A percentile compares a stretch with the other conserved stretches of the same genome.
These are phyloP conservation scores for Rutstroemia sp. DNA, from an alignment of 2,329 filamentous ascomycete genomes.

Conservation along the genomic window DNA sequence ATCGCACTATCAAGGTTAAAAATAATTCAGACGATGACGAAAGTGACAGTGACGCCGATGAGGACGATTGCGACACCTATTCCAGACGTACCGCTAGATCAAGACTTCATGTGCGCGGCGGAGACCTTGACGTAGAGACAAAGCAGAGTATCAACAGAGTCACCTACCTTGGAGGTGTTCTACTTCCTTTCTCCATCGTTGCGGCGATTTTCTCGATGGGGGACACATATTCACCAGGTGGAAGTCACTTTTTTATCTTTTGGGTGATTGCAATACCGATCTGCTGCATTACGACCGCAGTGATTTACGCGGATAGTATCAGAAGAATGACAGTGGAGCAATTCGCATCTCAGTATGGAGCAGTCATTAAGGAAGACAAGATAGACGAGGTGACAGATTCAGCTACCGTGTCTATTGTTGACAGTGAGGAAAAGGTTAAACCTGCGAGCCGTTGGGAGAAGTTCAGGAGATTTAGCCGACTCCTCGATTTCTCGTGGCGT, in stretches of 20 bases:
- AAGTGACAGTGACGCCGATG: neutral
- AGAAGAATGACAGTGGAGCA: conserved; percentile 5
- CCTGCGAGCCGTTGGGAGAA: neutral
- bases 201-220: conserved; percentile 2
- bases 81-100: neutral
- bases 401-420: neutral
- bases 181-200: conserved; percentile 3
- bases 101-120: neutral
- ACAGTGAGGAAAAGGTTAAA: neutral
- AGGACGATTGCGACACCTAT: neutral
- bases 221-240: neutral
- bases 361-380: neutral
- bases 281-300: neutral
- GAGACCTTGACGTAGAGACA: neutral
- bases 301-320: conserved; percentile 7
- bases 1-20: neutral
- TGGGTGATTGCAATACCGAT: conserved; percentile 5
- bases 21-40: neutral
- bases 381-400: neutral
- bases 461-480: neutral
- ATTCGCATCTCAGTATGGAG: neutral
- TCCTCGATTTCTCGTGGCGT: neutral
- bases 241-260: conserved; percentile 3
- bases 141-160: conserved; percentile 3
- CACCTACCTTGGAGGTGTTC: neutral